phyloP scores from a whole-genome alignment of 495 filamentous ascomycete species.

The Gamarada debralockiae region DNA sequence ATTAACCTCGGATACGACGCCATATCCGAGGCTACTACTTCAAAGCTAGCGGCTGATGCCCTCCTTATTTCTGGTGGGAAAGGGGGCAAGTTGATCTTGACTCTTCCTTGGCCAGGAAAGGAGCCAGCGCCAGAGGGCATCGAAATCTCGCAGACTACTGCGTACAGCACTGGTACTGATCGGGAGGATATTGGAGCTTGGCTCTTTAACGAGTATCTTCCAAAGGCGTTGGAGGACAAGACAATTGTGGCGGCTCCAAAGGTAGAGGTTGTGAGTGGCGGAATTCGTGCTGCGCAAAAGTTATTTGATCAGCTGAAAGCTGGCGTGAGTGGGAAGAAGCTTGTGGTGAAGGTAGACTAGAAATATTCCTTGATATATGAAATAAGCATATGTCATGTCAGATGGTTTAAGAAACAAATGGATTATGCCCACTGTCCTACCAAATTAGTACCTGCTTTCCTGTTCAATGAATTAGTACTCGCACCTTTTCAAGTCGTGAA shows the following conservation, averaged over 20 bases:
- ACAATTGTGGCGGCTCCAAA: slow-evolving; percentile 43
- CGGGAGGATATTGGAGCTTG: slow-evolving; percentile 33
- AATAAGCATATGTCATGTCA: no score
- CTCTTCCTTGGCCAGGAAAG: slow-evolving; percentile 28
- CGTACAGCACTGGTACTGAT: slow-evolving; percentile 32
- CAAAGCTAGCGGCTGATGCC: slow-evolving; percentile 10
- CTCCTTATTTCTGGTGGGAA: slow-evolving; percentile 26
- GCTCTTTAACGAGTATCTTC: slow-evolving; percentile 41
- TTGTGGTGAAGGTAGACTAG: background rate
- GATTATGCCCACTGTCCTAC: no score
- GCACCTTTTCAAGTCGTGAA: no score
- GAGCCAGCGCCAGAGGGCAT: slow-evolving; percentile 32
- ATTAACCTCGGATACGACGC: slow-evolving; percentile 41
- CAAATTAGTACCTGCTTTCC: no score
- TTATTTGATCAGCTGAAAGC: slow-evolving; percentile 32
- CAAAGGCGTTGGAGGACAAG: slow-evolving; percentile 36
- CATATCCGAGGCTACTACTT: slow-evolving; percentile 24
- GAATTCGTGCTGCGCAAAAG: slow-evolving; percentile 37
- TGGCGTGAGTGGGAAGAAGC: slow-evolving; percentile 9
- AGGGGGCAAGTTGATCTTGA: slow-evolving; percentile 38
- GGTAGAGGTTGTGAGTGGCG: slow-evolving; percentile 38
- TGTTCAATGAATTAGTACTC: no score
- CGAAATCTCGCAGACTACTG: slow-evolving; percentile 38
- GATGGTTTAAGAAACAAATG: no score
- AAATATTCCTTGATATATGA: background rate